A percentile compares a stretch with the other conserved stretches of the same genome.
Evolutionary conservation across 1,284 basidiomycete species (phyloP).

Genomic region (Ceratobasidium sp.): DNA sequence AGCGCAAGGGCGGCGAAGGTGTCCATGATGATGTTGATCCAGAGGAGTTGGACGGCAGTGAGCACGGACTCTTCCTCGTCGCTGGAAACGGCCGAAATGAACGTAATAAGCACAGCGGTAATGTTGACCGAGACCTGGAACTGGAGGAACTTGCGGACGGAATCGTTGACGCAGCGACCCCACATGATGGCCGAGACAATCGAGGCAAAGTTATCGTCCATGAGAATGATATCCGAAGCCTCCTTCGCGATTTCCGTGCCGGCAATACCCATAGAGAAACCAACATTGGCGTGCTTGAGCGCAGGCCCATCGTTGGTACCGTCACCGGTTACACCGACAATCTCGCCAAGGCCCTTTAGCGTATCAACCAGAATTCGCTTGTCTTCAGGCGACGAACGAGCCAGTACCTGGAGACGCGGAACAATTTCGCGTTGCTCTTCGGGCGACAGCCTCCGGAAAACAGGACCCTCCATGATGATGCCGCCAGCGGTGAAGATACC

Average conservation of each 20-base stretch:
- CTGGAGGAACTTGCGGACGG: slow-evolving; percentile 96
- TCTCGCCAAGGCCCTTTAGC: slow-evolving; percentile 86
- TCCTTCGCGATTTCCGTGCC: slow-evolving; percentile 99
- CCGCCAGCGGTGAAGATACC: slow-evolving; percentile 93
- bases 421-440: slow-evolving; percentile 58
- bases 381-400: slow-evolving; percentile 97
- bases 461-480: slow-evolving; percentile 95
- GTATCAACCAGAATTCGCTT: slow-evolving; percentile 93
- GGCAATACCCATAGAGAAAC: slow-evolving; percentile 98
- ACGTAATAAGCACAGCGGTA: slow-evolving; percentile 94
- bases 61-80: slow-evolving; percentile 80
- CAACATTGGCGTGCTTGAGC: slow-evolving; percentile 91
- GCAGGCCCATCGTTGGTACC: slow-evolving; percentile 98
- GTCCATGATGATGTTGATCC: slow-evolving; percentile 98
- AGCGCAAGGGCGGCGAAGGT: slow-evolving; percentile 97
- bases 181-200: slow-evolving; percentile 98
- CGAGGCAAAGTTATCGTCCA: slow-evolving; percentile 97
- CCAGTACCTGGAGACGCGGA: slow-evolving; percentile 66
- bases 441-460: slow-evolving; percentile 59
- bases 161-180: slow-evolving; percentile 98
- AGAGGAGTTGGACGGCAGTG: slow-evolving; percentile 93
- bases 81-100: slow-evolving; percentile 88
- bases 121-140: slow-evolving; percentile 98
- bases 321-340: slow-evolving; percentile 97
- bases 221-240: slow-evolving; percentile 97